phyloP scores from a whole-genome alignment of 2,329 filamentous ascomycete species.

The Phaeosphaeria sp. region DNA sequence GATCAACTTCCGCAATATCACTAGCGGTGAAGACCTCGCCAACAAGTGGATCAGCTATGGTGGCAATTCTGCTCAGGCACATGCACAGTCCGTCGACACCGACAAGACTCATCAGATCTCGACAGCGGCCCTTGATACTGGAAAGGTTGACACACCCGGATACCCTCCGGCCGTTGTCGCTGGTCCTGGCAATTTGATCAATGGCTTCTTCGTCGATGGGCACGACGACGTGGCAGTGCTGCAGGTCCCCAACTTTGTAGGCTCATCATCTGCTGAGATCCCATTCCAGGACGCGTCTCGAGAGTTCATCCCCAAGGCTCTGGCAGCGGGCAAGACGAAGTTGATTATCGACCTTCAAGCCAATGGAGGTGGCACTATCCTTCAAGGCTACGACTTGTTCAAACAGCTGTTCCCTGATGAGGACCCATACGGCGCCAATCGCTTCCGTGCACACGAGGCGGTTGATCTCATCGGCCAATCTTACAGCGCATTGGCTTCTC shows the following conservation, averaged over 20 bases:
- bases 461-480: slow-evolving; percentile 54
- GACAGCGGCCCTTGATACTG: slow-evolving; percentile 9
- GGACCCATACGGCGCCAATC: slow-evolving; percentile 58
- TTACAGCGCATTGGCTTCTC: slow-evolving; percentile 41
- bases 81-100: background rate
- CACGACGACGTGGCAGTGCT: slow-evolving; percentile 55
- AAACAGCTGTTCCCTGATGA: slow-evolving; percentile 62
- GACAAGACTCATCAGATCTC: slow-evolving; percentile 9
- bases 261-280: slow-evolving; percentile 20
- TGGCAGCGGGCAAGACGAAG: slow-evolving; percentile 62
- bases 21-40: slow-evolving; percentile 50
- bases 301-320: slow-evolving; percentile 51
- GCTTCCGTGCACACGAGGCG: slow-evolving; percentile 59
- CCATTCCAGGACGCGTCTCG: slow-evolving; percentile 51
- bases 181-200: slow-evolving; percentile 50
- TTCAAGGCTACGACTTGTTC: slow-evolving; percentile 68
- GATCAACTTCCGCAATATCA: slow-evolving; percentile 49
- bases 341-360: slow-evolving; percentile 66
- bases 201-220: slow-evolving; percentile 54
- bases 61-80: slow-evolving; percentile 5
- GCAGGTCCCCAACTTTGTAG: slow-evolving; percentile 51
- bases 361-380: slow-evolving; percentile 66
- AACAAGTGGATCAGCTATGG: slow-evolving; percentile 45
- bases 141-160: slow-evolving; percentile 42
- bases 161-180: slow-evolving; percentile 52